Conservation (phyloP, 495 filamentous ascomycete genomes). For the Collariella sp. region DNA sequence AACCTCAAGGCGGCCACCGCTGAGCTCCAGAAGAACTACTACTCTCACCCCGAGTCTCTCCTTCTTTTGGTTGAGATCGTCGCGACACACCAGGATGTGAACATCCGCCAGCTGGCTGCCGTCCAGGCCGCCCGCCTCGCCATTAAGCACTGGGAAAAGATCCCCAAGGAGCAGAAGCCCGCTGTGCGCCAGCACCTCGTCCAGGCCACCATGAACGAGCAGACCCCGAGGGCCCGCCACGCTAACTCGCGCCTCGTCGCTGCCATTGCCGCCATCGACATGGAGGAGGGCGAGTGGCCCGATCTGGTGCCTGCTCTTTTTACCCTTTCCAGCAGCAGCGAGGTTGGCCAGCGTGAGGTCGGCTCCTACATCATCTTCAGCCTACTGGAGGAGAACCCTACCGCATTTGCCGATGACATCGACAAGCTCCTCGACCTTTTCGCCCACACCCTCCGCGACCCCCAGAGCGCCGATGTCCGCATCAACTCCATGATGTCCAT, state of each 20-base stretch:
- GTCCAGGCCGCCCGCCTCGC: slow-evolving; percentile 78
- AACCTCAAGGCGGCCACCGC: slow-evolving; percentile 84
- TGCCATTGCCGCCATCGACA: slow-evolving; percentile 74
- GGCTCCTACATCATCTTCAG: slow-evolving; percentile 89
- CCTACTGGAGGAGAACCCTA: slow-evolving; percentile 74
- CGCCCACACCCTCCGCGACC: slow-evolving; percentile 77
- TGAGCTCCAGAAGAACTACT: slow-evolving; percentile 83
- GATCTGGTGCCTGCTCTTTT: slow-evolving; percentile 69
- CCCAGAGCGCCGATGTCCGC: slow-evolving; percentile 81
- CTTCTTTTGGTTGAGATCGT: slow-evolving; percentile 77
- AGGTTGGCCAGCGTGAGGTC: slow-evolving; percentile 75
- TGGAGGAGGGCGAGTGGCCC: slow-evolving; percentile 78
- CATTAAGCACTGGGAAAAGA: slow-evolving; percentile 76
- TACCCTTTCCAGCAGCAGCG: slow-evolving; percentile 59
- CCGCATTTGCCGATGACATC: slow-evolving; percentile 68
- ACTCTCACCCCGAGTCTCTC: slow-evolving; percentile 73
- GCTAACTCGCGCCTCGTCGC: slow-evolving; percentile 82
- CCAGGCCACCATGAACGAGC: slow-evolving; percentile 69
- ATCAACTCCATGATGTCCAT: slow-evolving; percentile 93
- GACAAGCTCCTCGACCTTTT: slow-evolving; percentile 75
- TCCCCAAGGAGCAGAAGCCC: slow-evolving; percentile 49
- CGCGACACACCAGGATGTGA: slow-evolving; percentile 58
- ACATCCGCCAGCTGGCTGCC: slow-evolving; percentile 79
- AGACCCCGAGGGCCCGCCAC: slow-evolving; percentile 65
- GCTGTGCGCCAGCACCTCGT: slow-evolving; percentile 74